Conservation (phyloP, 2,329 filamentous ascomycete genomes). For the Trichoderma hamatum region DNA sequence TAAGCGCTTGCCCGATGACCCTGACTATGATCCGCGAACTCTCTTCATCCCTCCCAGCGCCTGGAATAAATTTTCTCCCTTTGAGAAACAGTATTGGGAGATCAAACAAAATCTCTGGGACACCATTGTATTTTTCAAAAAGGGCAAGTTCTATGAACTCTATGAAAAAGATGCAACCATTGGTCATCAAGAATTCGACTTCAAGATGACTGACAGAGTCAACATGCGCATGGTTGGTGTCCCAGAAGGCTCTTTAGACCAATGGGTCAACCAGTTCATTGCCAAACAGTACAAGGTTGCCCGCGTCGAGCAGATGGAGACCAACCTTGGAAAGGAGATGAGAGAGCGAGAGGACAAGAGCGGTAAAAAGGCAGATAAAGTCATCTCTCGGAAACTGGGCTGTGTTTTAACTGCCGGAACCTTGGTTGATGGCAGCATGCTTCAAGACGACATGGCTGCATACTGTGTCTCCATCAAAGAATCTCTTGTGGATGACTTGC, state of each 20-base stretch:
- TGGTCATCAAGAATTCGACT: constrained; percentile 93
- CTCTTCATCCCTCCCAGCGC: constrained; percentile 85
- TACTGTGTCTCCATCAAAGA: constrained; percentile 97
- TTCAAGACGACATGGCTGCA: constrained; percentile 96
- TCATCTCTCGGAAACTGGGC: constrained; percentile 87
- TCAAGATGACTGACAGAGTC: constrained; percentile 96
- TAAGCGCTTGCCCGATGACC: constrained; percentile 73
- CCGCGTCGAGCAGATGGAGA: constrained; percentile 94
- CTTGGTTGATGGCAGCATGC: constrained; percentile 92
- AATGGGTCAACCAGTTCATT: constrained; percentile 98
- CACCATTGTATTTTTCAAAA: constrained; percentile 98
- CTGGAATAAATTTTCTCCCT: constrained; percentile 83
- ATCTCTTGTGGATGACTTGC: constrained; percentile 69
- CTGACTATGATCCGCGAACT: constrained; percentile 88
- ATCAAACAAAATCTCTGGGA: constrained; percentile 99
- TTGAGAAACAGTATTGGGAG: constrained; percentile 99
- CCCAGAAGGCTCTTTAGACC: constrained; percentile 89
- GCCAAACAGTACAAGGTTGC: constrained; percentile 98
- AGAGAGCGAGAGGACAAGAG: constrained; percentile 76
- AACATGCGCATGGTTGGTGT: constrained; percentile 99
- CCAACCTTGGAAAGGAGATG: constrained; percentile 96
- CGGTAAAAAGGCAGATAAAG: constrained; percentile 81
- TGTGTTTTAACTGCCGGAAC: constrained; percentile 92
- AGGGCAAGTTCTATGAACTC: constrained; percentile 98
- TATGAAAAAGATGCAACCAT: constrained; percentile 98